These are phyloP conservation scores for Pichia sp. DNA, from an alignment of 1,139 yeast species.

Conservation along the genomic window DNA sequence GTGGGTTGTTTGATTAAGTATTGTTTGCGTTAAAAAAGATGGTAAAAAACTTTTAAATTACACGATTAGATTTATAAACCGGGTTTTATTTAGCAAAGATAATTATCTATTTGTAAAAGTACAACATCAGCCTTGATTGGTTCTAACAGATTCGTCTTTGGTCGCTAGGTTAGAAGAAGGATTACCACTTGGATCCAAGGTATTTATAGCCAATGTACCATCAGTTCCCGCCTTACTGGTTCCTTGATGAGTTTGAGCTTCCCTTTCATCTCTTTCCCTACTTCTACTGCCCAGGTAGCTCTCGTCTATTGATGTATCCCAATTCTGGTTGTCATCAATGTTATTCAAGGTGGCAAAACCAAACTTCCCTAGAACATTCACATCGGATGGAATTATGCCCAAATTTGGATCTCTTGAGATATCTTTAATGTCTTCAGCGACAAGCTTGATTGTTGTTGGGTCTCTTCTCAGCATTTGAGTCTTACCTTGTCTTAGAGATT, in stretches of 20 bases:
- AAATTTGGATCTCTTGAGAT: slow-evolving; percentile 3
- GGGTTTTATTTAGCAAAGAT: background rate
- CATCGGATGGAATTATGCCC: background rate
- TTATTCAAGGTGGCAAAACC: slow-evolving; percentile 2
- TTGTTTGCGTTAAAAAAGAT: background rate
- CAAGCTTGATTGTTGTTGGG: slow-evolving; percentile 26
- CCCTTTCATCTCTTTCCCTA: slow-evolving; percentile 1
- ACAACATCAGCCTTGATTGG: no score
- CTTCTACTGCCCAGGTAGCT: slow-evolving; percentile 10
- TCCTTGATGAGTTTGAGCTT: no score
- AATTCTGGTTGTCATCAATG: slow-evolving; percentile 9
- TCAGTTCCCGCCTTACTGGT: no score
- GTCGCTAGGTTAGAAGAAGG: no score
- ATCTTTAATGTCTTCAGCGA: slow-evolving; percentile 27
- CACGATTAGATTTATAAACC: no score
- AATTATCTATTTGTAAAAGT: no score
- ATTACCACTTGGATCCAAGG: no score
- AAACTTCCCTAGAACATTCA: background rate
- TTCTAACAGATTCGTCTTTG: no score
- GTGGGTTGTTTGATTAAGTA: slow-evolving; percentile 11
- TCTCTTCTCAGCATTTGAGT: slow-evolving; percentile 25
- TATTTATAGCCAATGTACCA: no score
- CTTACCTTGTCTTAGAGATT: no score
- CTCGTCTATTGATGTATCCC: slow-evolving; percentile 12
- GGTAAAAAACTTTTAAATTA: no score